Evolutionary conservation across 1,284 basidiomycete species (phyloP).

Genomic region (Trichosporon sp.): DNA sequence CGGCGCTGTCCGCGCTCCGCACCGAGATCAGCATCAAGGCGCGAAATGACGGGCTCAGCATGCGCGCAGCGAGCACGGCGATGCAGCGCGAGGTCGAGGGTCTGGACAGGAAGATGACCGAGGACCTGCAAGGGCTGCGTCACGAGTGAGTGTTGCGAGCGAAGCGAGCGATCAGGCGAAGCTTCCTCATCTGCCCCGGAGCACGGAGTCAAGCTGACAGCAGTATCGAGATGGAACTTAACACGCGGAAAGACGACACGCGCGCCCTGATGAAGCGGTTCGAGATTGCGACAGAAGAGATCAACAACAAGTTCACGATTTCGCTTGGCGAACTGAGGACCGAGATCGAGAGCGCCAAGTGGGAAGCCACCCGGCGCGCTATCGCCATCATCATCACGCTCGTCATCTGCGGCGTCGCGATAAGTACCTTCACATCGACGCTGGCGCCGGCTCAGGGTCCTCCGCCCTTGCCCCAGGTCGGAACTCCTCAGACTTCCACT

Average conservation of each 20-base stretch:
- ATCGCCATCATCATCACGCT: slow-evolving; percentile 60
- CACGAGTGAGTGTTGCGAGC: slow-evolving; percentile 28
- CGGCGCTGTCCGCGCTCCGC: slow-evolving; percentile 86
- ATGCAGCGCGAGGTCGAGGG: slow-evolving; percentile 86
- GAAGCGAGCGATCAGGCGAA: background rate
- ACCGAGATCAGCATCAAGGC: slow-evolving; percentile 82
- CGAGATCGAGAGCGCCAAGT: slow-evolving; percentile 82
- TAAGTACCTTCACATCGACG: slow-evolving; percentile 25
- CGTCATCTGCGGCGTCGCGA: slow-evolving; percentile 29
- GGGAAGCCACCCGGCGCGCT: slow-evolving; percentile 85
- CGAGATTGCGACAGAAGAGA: slow-evolving; percentile 87
- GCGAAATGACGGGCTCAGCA: slow-evolving; percentile 79
- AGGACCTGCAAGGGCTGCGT: slow-evolving; percentile 83
- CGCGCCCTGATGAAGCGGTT: slow-evolving; percentile 81
- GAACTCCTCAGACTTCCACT: background rate
- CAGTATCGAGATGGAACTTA: slow-evolving; percentile 90
- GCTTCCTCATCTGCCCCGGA: background rate
- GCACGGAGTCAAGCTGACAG: background rate
- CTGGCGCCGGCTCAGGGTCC: slow-evolving; percentile 6
- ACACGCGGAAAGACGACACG: slow-evolving; percentile 91
- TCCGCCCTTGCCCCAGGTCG: background rate
- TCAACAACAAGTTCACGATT: slow-evolving; percentile 83
- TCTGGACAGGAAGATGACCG: slow-evolving; percentile 88
- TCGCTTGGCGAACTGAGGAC: slow-evolving; percentile 81
- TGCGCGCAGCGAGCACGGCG: slow-evolving; percentile 72